Conservation (phyloP, 306 rosid genomes). For the Quillaja saponaria region DNA sequence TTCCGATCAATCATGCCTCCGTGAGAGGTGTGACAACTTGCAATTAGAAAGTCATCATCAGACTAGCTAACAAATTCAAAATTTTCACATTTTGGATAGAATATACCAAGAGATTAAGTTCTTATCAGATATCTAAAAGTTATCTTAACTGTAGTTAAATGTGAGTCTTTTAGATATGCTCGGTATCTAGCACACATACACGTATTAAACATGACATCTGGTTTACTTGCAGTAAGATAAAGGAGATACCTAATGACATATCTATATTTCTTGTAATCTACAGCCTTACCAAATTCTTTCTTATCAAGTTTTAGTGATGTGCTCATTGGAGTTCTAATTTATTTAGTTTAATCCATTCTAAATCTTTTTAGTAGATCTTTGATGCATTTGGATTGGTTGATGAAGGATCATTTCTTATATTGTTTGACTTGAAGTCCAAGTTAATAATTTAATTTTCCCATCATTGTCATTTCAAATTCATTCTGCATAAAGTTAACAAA, state of each 20-base stretch:
- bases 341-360: not conserved
- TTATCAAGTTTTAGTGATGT: not conserved
- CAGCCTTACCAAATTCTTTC: not conserved
- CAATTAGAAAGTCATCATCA: not conserved
- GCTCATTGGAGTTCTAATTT: not conserved
- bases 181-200: not conserved
- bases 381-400: not conserved
- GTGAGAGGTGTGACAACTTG: not conserved
- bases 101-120: not conserved
- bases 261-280: not conserved
- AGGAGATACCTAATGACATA: not conserved
- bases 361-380: not conserved
- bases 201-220: not conserved
- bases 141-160: not conserved
- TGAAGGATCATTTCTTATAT: not conserved
- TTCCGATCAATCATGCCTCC: too few relatives aligned
- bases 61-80: not conserved
- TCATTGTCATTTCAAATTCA: constrained; percentile 17
- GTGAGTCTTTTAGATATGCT: not conserved
- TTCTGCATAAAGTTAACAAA: not conserved
- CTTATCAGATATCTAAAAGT: not conserved
- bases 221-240: not conserved
- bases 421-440: constrained; percentile 1
- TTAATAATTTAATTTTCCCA: not conserved
- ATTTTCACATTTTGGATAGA: not conserved